These are phyloP conservation scores for Lanmaoa rubissima DNA, from an alignment of 768 basidiomycete genomes.

Conservation along the genomic window DNA sequence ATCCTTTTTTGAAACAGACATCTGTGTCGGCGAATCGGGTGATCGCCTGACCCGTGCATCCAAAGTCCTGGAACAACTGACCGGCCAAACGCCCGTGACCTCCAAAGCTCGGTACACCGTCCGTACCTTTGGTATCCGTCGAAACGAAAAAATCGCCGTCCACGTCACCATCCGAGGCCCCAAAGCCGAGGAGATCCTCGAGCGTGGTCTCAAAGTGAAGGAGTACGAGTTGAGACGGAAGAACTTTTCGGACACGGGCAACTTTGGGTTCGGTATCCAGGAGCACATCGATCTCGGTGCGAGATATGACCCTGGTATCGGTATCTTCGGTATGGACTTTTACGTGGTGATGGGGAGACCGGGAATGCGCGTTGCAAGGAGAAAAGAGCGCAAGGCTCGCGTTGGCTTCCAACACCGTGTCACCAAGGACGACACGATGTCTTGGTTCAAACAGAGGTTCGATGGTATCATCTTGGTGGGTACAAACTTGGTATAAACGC, in stretches of 20 bases:
- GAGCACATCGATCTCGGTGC: constrained; percentile 99
- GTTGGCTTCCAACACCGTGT: constrained; percentile 89
- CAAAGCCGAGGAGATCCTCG: constrained; percentile 99
- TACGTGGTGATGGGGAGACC: constrained; percentile 97
- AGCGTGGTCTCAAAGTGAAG: constrained; percentile 99
- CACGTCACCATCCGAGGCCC: constrained; percentile 99
- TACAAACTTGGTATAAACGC: constrained; percentile 6
- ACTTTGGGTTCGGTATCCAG: constrained; percentile 99
- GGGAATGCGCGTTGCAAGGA: constrained; percentile 84
- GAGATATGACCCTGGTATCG: constrained; percentile 96
- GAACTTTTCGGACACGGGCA: constrained; percentile 98
- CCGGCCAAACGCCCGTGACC: constrained; percentile 98
- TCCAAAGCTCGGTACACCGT: constrained; percentile 99
- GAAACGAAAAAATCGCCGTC: constrained; percentile 99
- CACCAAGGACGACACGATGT: constrained; percentile 93
- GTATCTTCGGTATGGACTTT: constrained; percentile 99
- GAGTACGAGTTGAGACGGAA: constrained; percentile 97
- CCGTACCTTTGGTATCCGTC: constrained; percentile 97
- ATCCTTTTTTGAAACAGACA: constrained; percentile 56
- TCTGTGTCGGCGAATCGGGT: constrained; percentile 99
- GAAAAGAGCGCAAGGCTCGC: constrained; percentile 85
- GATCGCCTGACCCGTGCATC: constrained; percentile 98
- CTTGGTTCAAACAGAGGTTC: constrained; percentile 99
- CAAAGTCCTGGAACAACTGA: constrained; percentile 98
- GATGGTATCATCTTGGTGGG: constrained; percentile 94